These are phyloP conservation scores for Alternaria solani DNA, from an alignment of 2,329 filamentous ascomycete species.

Conservation along the genomic window DNA sequence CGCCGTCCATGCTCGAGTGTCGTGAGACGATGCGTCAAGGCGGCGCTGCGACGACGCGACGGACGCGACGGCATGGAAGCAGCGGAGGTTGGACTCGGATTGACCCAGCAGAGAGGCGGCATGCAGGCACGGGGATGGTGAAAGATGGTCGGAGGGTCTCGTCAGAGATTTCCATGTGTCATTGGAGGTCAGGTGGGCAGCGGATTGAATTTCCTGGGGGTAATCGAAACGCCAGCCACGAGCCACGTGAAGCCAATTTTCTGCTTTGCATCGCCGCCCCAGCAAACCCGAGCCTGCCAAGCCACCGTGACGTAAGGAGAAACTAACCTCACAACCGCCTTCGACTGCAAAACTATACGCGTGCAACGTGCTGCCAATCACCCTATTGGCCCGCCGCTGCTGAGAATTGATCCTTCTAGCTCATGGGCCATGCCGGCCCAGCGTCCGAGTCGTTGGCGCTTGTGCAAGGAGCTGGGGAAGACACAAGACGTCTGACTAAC, in stretches of 20 bases:
- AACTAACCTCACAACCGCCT: slow-evolving; percentile 29
- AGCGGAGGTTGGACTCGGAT: slow-evolving; percentile 17
- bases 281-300: slow-evolving; percentile 19
- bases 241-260: slow-evolving; percentile 25
- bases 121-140: slow-evolving; percentile 35
- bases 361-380: slow-evolving; percentile 17
- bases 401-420: slow-evolving; percentile 34
- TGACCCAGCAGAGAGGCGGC: slow-evolving; percentile 21
- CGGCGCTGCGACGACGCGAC: slow-evolving; percentile 15
- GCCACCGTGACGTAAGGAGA: slow-evolving; percentile 36
- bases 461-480: slow-evolving; percentile 35
- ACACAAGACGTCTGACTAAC: slow-evolving; percentile 44
- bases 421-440: slow-evolving; percentile 32
- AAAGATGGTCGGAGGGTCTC: slow-evolving; percentile 31
- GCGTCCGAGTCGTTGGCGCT: slow-evolving; percentile 37
- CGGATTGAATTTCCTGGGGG: slow-evolving; percentile 26
- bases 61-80: slow-evolving; percentile 23
- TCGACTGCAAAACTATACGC: slow-evolving; percentile 31
- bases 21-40: slow-evolving; percentile 21
- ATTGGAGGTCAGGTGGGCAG: slow-evolving; percentile 24
- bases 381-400: slow-evolving; percentile 25
- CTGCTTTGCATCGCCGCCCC: slow-evolving; percentile 23
- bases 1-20: slow-evolving; percentile 16
- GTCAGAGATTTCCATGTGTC: slow-evolving; percentile 44
- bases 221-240: slow-evolving; percentile 23